Evolutionary conservation across 2,329 filamentous ascomycete species (phyloP).

Genomic region (Epichloe coenophiala): DNA sequence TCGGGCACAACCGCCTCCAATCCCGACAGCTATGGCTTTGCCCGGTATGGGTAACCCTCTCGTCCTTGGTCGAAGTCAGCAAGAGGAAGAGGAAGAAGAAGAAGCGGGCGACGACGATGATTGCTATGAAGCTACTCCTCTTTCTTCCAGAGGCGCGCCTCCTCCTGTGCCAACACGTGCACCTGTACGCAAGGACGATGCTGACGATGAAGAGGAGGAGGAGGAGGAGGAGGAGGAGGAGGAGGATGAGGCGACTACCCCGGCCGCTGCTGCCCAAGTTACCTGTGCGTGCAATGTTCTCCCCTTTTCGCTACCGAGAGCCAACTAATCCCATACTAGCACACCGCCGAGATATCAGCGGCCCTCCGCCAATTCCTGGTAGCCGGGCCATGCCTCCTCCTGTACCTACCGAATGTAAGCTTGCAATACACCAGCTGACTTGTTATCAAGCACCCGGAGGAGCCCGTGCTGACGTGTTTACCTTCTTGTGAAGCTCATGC

Average conservation of each 20-base stretch:
- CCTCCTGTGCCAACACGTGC: conserved; percentile 17
- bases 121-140: conserved; percentile 3
- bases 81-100: conserved; percentile 19
- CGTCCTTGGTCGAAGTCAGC: conserved; percentile 27
- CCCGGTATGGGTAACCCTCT: conserved; percentile 56
- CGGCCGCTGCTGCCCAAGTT: conserved; percentile 15
- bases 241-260: conserved; percentile 19
- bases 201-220: conserved; percentile 19
- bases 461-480: neutral
- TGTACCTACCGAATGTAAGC: conserved; percentile 47
- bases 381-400: conserved; percentile 43
- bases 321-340: conserved; percentile 19
- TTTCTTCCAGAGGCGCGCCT: conserved; percentile 13
- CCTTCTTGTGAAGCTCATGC: conserved; percentile 43
- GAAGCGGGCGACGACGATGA: neutral
- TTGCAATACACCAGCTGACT: neutral
- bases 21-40: conserved; percentile 50
- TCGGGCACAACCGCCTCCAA: conserved; percentile 33
- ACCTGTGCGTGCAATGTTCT: conserved; percentile 7
- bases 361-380: conserved; percentile 33
- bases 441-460: neutral
- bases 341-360: conserved; percentile 18
- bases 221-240: conserved; percentile 20
- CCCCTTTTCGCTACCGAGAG: neutral
- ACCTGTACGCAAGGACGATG: conserved; percentile 6